Evolutionary conservation across 345 rosid genomes (phyloP), one percentile per base, ranked within the genome.

Genomic region (Boechera retrofracta): DNA sequence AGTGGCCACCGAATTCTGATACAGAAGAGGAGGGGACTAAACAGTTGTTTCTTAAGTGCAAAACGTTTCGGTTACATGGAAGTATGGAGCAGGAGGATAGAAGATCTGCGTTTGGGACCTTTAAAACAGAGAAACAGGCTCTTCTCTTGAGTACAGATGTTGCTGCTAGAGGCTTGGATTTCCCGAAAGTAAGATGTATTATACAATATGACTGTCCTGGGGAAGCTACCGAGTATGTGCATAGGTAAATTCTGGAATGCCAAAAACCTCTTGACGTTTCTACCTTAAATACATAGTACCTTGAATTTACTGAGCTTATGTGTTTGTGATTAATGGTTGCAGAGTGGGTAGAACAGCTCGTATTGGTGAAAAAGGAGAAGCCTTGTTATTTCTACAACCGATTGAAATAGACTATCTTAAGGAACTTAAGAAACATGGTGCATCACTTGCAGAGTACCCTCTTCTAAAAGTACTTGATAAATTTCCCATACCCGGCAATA

Each of bases 291-390:
- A 60, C 36, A 28, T 10, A 35, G 11, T 66, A 49, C 41, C 48
- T 52, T 61, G 36, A 44, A 12, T 47, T 44, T 56, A 21, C 62
- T 41, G 51, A 67, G 62, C 64, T 60, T 16, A 53, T 59, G 49
- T 21, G 51, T 68, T 61, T 68, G 57, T 18, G 33, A 35, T 66
- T 60, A 6, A 35, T 79, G 31, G 69, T 71, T 83, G 86, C 87
- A 95, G 98, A 86, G 99, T 95, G 49, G 99, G 99, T 72, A 85
- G 98, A 77, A 95, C 98, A 47, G 98, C 99, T 76, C 89, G 98
- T 68, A 79, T 95, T 73, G 98, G 96, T 67, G 93, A 91, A 86
- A 87, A 84, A 81, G 98, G 99, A 72, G 97, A 95, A 65, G 87
- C 98, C 1, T 75, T 91, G 66, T 69, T 92, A 47, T 95, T 95